These are phyloP conservation scores for Neoboletus subvelutipes DNA, from an alignment of 768 basidiomycete species.

Conservation along the genomic window DNA sequence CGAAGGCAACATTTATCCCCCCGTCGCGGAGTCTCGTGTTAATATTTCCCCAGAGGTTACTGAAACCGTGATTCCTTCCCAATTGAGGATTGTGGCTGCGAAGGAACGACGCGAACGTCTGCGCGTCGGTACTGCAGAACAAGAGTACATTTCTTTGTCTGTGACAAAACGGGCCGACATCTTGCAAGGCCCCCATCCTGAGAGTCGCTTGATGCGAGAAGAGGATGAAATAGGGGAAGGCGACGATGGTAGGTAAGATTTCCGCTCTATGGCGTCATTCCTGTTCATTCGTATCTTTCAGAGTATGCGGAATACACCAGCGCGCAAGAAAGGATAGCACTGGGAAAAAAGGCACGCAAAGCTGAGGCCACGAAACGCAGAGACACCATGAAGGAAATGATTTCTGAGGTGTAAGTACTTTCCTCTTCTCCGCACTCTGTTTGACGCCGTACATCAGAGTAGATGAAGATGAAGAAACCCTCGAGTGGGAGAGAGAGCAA, in stretches of 20 bases:
- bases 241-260: slow-evolving; percentile 66
- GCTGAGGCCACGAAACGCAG: slow-evolving; percentile 63
- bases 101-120: slow-evolving; percentile 75
- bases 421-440: background rate
- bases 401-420: slow-evolving; percentile 69
- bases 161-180: slow-evolving; percentile 55
- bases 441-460: slow-evolving; percentile 42
- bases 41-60: slow-evolving; percentile 31
- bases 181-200: slow-evolving; percentile 76
- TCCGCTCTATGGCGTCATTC: background rate
- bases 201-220: slow-evolving; percentile 77
- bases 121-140: slow-evolving; percentile 48
- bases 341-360: slow-evolving; percentile 81
- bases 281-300: slow-evolving; percentile 29
- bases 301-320: slow-evolving; percentile 87
- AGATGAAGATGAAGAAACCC: slow-evolving; percentile 81
- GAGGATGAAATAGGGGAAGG: slow-evolving; percentile 88
- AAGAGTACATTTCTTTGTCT: slow-evolving; percentile 80
- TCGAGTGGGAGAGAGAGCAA: slow-evolving; percentile 86
- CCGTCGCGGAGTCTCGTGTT: background rate
- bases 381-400: slow-evolving; percentile 76
- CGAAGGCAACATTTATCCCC: slow-evolving; percentile 26
- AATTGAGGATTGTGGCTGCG: slow-evolving; percentile 67
- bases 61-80: slow-evolving; percentile 60
- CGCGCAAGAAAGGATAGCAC: slow-evolving; percentile 80